A percentile compares a stretch with the other conserved stretches of the same genome.
phyloP scores from a whole-genome alignment of 208 protist genomes.

The Leishmania turanica region DNA sequence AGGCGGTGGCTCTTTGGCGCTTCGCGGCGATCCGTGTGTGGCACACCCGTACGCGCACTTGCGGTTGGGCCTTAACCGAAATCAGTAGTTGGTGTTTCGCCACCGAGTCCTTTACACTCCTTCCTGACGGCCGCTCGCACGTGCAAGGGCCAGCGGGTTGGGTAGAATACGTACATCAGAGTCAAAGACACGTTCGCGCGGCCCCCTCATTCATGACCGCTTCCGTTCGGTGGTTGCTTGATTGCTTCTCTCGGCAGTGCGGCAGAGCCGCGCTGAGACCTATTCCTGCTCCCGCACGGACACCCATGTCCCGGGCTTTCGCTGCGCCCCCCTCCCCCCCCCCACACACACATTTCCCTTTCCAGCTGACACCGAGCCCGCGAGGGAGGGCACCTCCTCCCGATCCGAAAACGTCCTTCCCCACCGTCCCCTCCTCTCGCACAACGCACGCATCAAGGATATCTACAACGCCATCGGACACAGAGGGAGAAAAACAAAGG shows the following conservation, averaged over 20 bases:
- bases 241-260: background rate
- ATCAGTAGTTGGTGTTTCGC: background rate
- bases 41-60: background rate
- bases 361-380: background rate
- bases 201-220: background rate
- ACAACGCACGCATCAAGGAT: background rate
- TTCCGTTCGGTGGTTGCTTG: background rate
- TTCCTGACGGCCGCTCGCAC: background rate
- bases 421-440: background rate
- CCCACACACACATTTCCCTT: background rate
- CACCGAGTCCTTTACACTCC: background rate
- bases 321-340: background rate
- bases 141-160: background rate
- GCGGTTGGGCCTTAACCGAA: background rate
- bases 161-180: background rate
- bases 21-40: background rate
- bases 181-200: background rate
- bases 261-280: background rate
- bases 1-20: background rate
- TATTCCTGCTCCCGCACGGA: background rate
- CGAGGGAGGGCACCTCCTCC: background rate
- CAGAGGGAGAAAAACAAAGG: background rate
- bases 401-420: background rate
- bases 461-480: background rate
- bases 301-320: background rate